Evolutionary conservation across 75 land plant species (phyloP).

Genomic region (Cunninghamia lanceolata): DNA sequence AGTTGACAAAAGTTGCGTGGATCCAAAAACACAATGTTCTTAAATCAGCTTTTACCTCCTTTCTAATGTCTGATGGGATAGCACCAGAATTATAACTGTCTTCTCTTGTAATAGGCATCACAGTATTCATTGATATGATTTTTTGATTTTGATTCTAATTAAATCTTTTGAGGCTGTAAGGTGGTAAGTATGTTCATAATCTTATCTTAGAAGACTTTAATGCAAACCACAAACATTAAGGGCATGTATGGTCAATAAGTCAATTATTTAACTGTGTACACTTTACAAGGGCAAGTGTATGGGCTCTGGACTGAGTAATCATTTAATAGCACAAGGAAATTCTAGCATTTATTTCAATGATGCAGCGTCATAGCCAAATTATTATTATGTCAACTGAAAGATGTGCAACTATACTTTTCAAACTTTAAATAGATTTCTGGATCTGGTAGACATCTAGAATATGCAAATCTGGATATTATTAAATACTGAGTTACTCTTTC

Average conservation of each 20-base stretch:
- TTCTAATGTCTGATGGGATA: background rate
- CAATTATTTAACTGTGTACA: background rate
- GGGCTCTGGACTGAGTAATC: background rate
- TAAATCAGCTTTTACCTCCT: slow-evolving; percentile 3
- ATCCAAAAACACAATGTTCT: background rate
- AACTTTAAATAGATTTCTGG: background rate
- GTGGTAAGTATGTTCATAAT: background rate
- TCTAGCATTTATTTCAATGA: background rate
- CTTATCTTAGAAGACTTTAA: background rate
- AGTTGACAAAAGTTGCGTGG: background rate
- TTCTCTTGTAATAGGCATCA: background rate
- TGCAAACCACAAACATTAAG: background rate
- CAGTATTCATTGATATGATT: background rate
- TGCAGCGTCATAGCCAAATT: background rate
- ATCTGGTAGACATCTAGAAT: background rate
- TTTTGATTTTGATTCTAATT: background rate
- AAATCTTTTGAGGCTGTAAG: background rate
- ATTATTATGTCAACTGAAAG: background rate
- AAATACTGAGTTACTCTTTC: background rate
- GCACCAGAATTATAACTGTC: background rate
- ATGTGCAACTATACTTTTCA: background rate
- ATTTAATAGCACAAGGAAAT: background rate
- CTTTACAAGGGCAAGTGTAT: background rate
- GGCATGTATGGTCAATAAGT: background rate
- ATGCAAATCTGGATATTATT: background rate